A percentile compares a stretch with the other conserved stretches of the same genome.
Conservation (phyloP, 176 grass and related monocot genomes). For the Avena atlantica region DNA sequence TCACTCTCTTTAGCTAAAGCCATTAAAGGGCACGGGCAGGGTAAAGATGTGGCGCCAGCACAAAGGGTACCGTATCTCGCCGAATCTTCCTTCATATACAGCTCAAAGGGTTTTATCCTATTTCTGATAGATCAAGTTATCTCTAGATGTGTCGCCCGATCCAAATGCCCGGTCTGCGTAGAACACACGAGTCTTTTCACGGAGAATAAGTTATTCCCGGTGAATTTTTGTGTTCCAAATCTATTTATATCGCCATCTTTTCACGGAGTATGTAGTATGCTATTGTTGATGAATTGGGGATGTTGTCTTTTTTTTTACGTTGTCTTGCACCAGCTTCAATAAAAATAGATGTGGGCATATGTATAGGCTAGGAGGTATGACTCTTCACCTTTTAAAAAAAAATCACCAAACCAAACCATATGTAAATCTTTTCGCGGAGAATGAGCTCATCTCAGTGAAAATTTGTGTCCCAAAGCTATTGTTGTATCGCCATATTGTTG, state of each 20-base stretch:
- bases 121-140: neutral
- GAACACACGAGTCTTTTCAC: neutral
- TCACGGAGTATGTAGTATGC: too few species aligned
- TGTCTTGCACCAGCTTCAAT: too few species aligned
- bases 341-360: too few species aligned
- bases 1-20: constrained; percentile 41
- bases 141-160: neutral
- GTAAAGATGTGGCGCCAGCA: constrained; percentile 47
- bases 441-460: neutral
- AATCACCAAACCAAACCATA: too few species aligned
- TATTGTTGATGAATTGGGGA: too few species aligned
- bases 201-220: neutral
- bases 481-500: too few species aligned
- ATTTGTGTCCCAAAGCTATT: neutral
- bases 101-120: neutral
- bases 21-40: neutral
- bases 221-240: neutral
- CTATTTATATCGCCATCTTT: neutral
- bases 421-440: neutral
- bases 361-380: too few species aligned
- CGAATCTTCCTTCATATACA: neutral
- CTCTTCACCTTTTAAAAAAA: too few species aligned
- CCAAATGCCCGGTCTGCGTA: neutral
- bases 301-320: too few species aligned
- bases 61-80: constrained; percentile 3